Evolutionary conservation across 495 filamentous ascomycete genomes (phyloP), one percentile per base, ranked within the genome.

Genomic region (Talaromyces wortmannii): DNA sequence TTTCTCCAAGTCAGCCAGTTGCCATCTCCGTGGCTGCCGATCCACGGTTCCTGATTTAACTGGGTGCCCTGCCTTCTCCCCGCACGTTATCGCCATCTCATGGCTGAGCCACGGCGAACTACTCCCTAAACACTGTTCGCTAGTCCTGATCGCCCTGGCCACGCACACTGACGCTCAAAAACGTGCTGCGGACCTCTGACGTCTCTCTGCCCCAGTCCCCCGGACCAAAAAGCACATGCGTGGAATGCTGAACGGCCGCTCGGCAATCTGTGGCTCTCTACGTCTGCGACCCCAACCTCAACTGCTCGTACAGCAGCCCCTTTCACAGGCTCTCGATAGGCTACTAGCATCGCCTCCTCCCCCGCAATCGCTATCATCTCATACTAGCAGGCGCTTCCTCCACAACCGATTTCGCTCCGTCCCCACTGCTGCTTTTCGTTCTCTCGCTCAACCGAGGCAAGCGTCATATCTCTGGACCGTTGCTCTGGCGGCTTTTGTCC

Each of bases 391-490:
- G 44, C 17, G 18, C n/a, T 56, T 56, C 40, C 36, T 42, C 45
- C 54, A 44, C 54, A 42, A 50, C 43, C 33, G 29, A 32, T 13
- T 55, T 42, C 31, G 40, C 29, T 0, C 45, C 17, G 13, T 17
- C 55, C 43, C 48, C 45, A 40, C 46, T 23, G 23, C 23, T 23
- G 23, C 23, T 23, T 23, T 4, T 23, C 31, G 18, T 50, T 50
- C 48, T 48, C 49, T 52, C 48, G 31, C 31, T 51, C 53, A 68
- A 60, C 66, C 69, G 57, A 75, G 56, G 58, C 59, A 70, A 52
- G 69, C 68, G 18, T 69, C 69, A 3, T 70, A 70, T 50, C 63
- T 69, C 52, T 77, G 74, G 74, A 31, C 64, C 32, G 4, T 56
- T 50, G 40, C 30, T 8, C 16, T 49, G n/a, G 43, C 51, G 11